Evolutionary conservation across 768 basidiomycete genomes (phyloP).

Genomic region (Mycena kentingensis): DNA sequence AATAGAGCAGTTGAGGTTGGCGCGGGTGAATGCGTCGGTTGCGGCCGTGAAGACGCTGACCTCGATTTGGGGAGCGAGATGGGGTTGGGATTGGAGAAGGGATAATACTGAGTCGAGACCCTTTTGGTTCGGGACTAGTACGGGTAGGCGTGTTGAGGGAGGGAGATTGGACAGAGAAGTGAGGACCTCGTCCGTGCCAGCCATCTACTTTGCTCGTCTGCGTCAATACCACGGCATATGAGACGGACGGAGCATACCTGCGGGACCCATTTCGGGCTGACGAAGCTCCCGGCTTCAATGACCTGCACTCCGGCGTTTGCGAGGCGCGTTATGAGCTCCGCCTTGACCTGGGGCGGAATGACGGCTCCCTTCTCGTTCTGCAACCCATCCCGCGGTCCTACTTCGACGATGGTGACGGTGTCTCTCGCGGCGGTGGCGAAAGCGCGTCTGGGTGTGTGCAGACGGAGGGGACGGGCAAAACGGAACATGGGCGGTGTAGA

Average conservation of each 20-base stretch:
- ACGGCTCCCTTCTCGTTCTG: conserved; percentile 85
- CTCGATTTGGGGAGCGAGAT: conserved; percentile 54
- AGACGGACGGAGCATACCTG: conserved; percentile 53
- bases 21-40: conserved; percentile 81
- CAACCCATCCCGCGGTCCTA: conserved; percentile 88
- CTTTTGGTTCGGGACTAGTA: conserved; percentile 79
- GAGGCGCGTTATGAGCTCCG: conserved; percentile 77
- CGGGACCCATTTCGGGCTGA: conserved; percentile 91
- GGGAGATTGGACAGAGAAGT: conserved; percentile 52
- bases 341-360: conserved; percentile 73
- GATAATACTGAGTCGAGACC: conserved; percentile 70
- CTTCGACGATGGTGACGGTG: conserved; percentile 76
- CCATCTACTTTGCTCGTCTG: conserved; percentile 60
- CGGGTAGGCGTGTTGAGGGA: conserved; percentile 63
- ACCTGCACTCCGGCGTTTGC: conserved; percentile 63
- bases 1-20: conserved; percentile 80
- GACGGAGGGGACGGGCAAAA: not conserved
- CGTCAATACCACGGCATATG: not conserved
- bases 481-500: not conserved
- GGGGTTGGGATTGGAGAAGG: conserved; percentile 47
- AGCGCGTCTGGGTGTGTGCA: conserved; percentile 2
- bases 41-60: conserved; percentile 89
- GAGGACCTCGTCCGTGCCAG: conserved; percentile 78
- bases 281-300: conserved; percentile 88
- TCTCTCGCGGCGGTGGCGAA: conserved; percentile 30